Conservation (phyloP, 2,329 filamentous ascomycete species). For the Beauveria caledonica region DNA sequence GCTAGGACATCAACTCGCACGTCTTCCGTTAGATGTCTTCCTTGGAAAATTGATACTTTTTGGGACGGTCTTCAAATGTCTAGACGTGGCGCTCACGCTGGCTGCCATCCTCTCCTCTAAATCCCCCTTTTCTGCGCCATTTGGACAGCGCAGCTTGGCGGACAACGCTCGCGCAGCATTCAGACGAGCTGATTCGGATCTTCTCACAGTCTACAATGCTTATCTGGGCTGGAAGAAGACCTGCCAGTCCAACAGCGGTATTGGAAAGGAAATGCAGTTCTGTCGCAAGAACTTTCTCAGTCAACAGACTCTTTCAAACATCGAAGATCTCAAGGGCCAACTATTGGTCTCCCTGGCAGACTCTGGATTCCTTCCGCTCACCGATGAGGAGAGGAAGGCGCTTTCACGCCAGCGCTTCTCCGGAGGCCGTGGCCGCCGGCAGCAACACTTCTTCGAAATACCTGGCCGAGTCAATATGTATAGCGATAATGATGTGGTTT, state of each 20-base stretch:
- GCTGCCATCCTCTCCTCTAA: constrained; percentile 92
- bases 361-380: constrained; percentile 71
- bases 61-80: constrained; percentile 77
- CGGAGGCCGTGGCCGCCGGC: constrained; percentile 43
- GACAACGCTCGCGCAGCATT: constrained; percentile 73
- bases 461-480: constrained; percentile 67
- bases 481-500: constrained; percentile 70
- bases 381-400: constrained; percentile 59
- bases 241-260: constrained; percentile 54
- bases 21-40: constrained; percentile 86
- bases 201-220: constrained; percentile 89
- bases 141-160: constrained; percentile 68
- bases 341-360: constrained; percentile 78
- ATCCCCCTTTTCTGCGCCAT: constrained; percentile 82
- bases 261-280: constrained; percentile 74
- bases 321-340: constrained; percentile 93
- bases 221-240: constrained; percentile 83
- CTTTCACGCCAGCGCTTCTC: constrained; percentile 61
- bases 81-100: constrained; percentile 85
- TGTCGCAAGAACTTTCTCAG: constrained; percentile 93
- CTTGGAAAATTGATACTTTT: constrained; percentile 87
- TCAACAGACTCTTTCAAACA: constrained; percentile 78
- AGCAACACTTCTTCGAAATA: constrained; percentile 74
- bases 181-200: constrained; percentile 79
- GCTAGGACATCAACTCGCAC: constrained; percentile 77